Evolutionary conservation across 345 rosid species (phyloP).

Genomic region (Aurinia saxatilis): DNA sequence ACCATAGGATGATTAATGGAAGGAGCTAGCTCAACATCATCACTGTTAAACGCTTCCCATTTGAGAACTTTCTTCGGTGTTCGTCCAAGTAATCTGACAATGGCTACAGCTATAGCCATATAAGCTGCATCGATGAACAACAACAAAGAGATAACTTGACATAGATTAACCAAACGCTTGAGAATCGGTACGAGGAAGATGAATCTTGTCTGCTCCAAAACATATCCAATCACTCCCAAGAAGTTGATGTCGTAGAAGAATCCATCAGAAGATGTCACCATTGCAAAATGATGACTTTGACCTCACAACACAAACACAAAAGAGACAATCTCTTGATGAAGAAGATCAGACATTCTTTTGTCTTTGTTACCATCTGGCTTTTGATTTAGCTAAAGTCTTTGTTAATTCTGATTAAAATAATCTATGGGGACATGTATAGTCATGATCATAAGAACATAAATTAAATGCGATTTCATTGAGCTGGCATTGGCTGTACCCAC

Average conservation of each 20-base stretch:
- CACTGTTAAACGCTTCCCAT: slow-evolving; percentile 33
- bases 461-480: slow-evolving; percentile 1
- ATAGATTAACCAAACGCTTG: slow-evolving; percentile 29
- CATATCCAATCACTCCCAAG: slow-evolving; percentile 26
- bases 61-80: slow-evolving; percentile 36
- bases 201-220: slow-evolving; percentile 32
- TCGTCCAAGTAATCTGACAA: slow-evolving; percentile 32
- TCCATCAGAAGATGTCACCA: slow-evolving; percentile 20
- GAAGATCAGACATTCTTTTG: slow-evolving; percentile 24
- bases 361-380: slow-evolving; percentile 1
- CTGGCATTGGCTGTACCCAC: slow-evolving; percentile 22
- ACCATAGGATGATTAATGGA: slow-evolving; percentile 29
- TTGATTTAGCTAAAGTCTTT: slow-evolving; percentile 17
- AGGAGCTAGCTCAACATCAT: slow-evolving; percentile 44
- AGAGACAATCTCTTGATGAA: background rate
- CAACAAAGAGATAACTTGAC: slow-evolving; percentile 48
- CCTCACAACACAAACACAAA: background rate
- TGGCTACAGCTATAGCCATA: slow-evolving; percentile 40
- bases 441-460: background rate
- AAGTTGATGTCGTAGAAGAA: slow-evolving; percentile 9
- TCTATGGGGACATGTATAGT: slow-evolving; percentile 13
- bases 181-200: slow-evolving; percentile 42
- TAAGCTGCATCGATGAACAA: slow-evolving; percentile 44
- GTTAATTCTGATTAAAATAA: background rate
- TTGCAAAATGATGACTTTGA: background rate